Evolutionary conservation across 2,329 filamentous ascomycete genomes (phyloP), one percentile per base, ranked within the genome.

Genomic region (Colletotrichum sp.): DNA sequence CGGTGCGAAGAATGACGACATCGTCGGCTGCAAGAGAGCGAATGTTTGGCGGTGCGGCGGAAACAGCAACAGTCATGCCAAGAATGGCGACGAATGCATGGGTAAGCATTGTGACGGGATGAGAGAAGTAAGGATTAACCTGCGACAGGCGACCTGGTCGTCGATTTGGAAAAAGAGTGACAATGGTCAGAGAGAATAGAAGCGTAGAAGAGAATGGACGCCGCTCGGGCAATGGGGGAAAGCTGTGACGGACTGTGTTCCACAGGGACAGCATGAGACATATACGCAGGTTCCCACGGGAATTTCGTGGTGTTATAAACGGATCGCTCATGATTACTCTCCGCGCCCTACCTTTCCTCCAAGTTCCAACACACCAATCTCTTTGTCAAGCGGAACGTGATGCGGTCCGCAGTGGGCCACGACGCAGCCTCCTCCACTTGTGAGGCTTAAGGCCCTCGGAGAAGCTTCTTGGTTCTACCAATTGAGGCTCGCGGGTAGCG

Each of bases 1-100:
- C 76, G 12, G 76, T 76, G 16, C 72, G 73, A 13, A 80, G 76
- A 24, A 83, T 39, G 59, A 83, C 66, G 59, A 82, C 63, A 5
- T 82, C 81, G 70, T 82, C 78, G 13, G 34, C 21, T 65, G 75
- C 32, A 74, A 78, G 70, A 21, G 18, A 59, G 52, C 65, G 70
- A 62, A 59, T 26, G 26, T 26, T 26, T 26, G 63, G 32, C 8
- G 63, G 63, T 16, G 63, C 55, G 5, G 73, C 73, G 12, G 34
- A 15, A 8, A 34, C 63, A 3, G 63, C 63, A 16, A 70, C 39
- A 8, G 69, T 39, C 15, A 75, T 8, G 32, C 69, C 73, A 18
- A 75, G 24, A 8, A 59, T 30, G 15, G 63, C 32, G n/a, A 75
- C 12, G 15, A 72, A 15, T 8, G 69, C n/a, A 13, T 34, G 34